Conservation (phyloP, 1,139 yeast genomes). For the Geotrichum restrictum region DNA sequence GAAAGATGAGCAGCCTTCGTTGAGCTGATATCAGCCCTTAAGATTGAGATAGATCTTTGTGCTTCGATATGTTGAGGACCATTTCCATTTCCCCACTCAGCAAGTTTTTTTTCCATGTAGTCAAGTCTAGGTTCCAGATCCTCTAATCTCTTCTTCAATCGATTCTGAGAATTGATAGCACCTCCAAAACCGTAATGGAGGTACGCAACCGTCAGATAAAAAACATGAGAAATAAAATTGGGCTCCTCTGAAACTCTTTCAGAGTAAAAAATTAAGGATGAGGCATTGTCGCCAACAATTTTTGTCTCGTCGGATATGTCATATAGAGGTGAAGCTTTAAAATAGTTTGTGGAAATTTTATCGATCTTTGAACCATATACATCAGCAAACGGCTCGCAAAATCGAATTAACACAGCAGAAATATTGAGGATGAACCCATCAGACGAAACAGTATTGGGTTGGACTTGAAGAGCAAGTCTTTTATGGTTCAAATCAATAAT, state of each 20-base stretch:
- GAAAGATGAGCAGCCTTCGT: constrained; percentile 45
- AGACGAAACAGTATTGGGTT: constrained; percentile 60
- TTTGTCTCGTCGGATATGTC: constrained; percentile 79
- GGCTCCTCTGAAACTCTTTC: constrained; percentile 38
- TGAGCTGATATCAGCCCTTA: constrained; percentile 44
- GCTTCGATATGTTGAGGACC: constrained; percentile 29
- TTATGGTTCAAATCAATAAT: constrained; percentile 77
- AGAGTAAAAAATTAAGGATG: constrained; percentile 57
- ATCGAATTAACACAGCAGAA: constrained; percentile 58
- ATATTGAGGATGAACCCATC: constrained; percentile 83
- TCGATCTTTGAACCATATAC: constrained; percentile 56
- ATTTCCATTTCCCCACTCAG: constrained; percentile 30
- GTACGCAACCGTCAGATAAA: constrained; percentile 72
- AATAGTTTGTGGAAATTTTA: constrained; percentile 69
- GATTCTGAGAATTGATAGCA: constrained; percentile 53
- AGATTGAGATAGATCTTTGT: constrained; percentile 38
- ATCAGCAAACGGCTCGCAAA: constrained; percentile 82
- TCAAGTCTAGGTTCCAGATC: constrained; percentile 53
- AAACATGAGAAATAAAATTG: constrained; percentile 86
- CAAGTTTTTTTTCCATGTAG: constrained; percentile 37
- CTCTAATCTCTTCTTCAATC: constrained; percentile 50
- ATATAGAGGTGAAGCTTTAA: constrained; percentile 47
- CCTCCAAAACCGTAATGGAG: constrained; percentile 91
- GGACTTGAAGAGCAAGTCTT: constrained; percentile 82
- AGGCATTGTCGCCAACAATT: constrained; percentile 68